phyloP scores from a whole-genome alignment of 1,284 basidiomycete genomes.

The Cystobasidium slooffiae region DNA sequence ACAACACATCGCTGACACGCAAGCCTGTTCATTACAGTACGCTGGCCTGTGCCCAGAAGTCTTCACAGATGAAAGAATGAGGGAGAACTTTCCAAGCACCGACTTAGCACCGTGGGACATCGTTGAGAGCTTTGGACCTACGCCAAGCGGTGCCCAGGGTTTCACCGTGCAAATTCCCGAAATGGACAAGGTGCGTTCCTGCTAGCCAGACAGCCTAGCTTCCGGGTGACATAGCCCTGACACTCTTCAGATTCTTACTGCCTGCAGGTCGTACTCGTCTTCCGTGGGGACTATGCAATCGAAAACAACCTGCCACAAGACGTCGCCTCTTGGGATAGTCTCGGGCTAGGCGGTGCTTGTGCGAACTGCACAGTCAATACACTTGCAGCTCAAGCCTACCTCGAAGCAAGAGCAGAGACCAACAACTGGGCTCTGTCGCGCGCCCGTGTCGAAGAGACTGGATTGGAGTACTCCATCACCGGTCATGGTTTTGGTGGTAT shows the following conservation, averaged over 20 bases:
- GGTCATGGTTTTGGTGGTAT: conserved; percentile 43
- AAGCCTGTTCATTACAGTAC: conserved; percentile 15
- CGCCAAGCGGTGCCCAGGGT: conserved; percentile 30
- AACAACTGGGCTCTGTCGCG: conserved; percentile 43
- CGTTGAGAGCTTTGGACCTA: conserved; percentile 26
- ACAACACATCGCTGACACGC: too few relatives aligned
- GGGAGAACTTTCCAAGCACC: conserved; percentile 39
- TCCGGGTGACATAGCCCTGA: too few relatives aligned
- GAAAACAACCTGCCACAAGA: conserved; percentile 28
- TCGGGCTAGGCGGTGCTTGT: conserved; percentile 41
- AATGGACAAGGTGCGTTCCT: conserved; percentile 42
- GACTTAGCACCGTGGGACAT: conserved; percentile 30
- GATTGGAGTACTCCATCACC: conserved; percentile 27
- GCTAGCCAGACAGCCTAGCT: too few relatives aligned
- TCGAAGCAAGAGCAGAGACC: conserved; percentile 42
- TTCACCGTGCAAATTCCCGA: conserved; percentile 42
- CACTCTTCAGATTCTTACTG: neutral
- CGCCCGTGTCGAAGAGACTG: conserved; percentile 31
- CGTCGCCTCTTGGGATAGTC: conserved; percentile 8
- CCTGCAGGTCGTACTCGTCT: conserved; percentile 43
- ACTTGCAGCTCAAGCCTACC: conserved; percentile 34
- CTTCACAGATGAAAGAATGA: conserved; percentile 21
- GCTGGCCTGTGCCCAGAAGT: conserved; percentile 21
- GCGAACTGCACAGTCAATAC: conserved; percentile 42
- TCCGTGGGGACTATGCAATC: conserved; percentile 41